A percentile compares a stretch with the other conserved stretches of the same genome.
Conservation (phyloP, 1,284 basidiomycete genomes). For the Agroathelia rolfsii region DNA sequence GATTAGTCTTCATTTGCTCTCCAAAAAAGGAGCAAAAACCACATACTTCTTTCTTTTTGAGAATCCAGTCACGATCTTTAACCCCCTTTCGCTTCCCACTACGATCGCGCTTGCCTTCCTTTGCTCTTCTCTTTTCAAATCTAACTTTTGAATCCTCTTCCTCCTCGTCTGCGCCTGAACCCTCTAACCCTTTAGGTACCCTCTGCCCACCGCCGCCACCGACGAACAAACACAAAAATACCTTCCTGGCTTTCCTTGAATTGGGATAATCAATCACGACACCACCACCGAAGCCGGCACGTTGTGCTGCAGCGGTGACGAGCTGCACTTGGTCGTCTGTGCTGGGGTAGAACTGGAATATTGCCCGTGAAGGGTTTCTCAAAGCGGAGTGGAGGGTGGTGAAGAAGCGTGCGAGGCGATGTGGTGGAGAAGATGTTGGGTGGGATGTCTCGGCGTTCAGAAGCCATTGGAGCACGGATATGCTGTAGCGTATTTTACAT, state of each 20-base stretch:
- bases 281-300: conserved; percentile 95
- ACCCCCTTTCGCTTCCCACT: conserved; percentile 53
- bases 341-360: conserved; percentile 94
- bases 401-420: conserved; percentile 90
- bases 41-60: conserved; percentile 74
- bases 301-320: conserved; percentile 88
- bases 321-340: conserved; percentile 94
- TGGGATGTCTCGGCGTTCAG: conserved; percentile 93
- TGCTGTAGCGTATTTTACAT: too few relatives aligned
- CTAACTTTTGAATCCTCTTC: conserved; percentile 38
- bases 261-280: conserved; percentile 96
- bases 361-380: conserved; percentile 85
- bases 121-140: conserved; percentile 63
- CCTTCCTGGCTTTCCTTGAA: conserved; percentile 88
- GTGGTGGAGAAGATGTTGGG: conserved; percentile 85
- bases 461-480: conserved; percentile 98
- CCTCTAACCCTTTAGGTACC: conserved; percentile 67
- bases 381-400: conserved; percentile 91
- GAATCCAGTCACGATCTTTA: conserved; percentile 72
- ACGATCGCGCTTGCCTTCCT: conserved; percentile 43
- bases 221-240: conserved; percentile 84
- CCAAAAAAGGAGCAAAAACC: too few relatives aligned
- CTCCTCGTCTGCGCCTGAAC: too few relatives aligned
- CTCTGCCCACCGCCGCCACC: conserved; percentile 56
- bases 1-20: conserved; percentile 3